A percentile compares a stretch with the other conserved stretches of the same genome.
phyloP scores from a whole-genome alignment of 2,329 filamentous ascomycete species.

The Diaporthe sp. region DNA sequence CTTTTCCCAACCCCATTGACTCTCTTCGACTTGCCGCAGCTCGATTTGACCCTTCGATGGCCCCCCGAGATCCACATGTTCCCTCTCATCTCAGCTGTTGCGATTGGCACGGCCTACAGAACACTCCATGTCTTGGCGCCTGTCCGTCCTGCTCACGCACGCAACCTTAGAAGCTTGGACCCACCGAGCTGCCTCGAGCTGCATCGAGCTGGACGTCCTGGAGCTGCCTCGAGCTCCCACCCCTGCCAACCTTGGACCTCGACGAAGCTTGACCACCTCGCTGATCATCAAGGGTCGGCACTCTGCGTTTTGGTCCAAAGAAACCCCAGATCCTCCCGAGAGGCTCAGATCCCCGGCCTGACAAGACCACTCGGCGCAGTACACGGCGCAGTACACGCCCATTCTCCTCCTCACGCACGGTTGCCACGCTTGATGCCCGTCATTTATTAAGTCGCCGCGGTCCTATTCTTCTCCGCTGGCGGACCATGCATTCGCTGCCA shows the following conservation, averaged over 20 bases:
- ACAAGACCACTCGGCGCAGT: not conserved
- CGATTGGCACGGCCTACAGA: slow-evolving; percentile 20
- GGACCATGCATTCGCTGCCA: not conserved
- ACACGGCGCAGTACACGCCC: not conserved
- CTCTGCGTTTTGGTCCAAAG: not conserved
- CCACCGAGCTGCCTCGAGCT: slow-evolving; percentile 10
- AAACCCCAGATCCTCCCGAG: slow-evolving; percentile 28
- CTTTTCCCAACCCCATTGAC: not conserved
- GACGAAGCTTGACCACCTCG: slow-evolving; percentile 26
- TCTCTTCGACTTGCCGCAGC: not conserved
- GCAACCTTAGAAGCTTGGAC: slow-evolving; percentile 24
- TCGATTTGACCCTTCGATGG: not conserved
- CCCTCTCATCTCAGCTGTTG: slow-evolving; percentile 5
- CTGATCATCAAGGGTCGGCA: slow-evolving; percentile 18
- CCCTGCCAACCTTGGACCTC: slow-evolving; percentile 28
- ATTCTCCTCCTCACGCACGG: slow-evolving; percentile 33
- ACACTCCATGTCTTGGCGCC: slow-evolving; percentile 12
- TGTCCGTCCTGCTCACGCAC: not conserved
- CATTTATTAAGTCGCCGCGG: slow-evolving; percentile 30
- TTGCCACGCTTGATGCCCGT: not conserved
- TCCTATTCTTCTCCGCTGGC: slow-evolving; percentile 21
- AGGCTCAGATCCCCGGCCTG: slow-evolving; percentile 20
- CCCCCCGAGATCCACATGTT: not conserved
- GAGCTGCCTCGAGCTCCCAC: slow-evolving; percentile 34
- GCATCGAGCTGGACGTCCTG: not conserved